Base-by-base conservation (phyloP, 1,284 basidiomycete species). In the Cutaneotrichosporon cutaneum region DNA sequence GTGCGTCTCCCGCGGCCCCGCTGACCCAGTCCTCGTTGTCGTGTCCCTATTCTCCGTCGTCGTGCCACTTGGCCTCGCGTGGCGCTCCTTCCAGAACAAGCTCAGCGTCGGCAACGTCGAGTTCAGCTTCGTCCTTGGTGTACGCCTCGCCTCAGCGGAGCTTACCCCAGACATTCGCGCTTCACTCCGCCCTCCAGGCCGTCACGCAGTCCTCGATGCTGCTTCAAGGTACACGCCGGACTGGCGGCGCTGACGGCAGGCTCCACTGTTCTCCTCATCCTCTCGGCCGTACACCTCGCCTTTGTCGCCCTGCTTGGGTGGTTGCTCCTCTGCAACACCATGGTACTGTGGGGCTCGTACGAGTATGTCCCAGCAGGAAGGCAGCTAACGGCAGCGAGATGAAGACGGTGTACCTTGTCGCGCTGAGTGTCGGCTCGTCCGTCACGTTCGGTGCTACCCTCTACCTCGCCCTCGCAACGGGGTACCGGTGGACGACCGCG, bases 401-500 rank as follows among this genome's bases (percentile, higher is more conserved):
- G 11, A 90, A 90, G 0, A 80, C 86, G 22, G 60, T 71, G 1
- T 73, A 76, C 2, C 56, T 80, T 10, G 66, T 74, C 27, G 71
- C 76, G 1, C 84, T 89, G 62, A 81, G 79, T 54, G 81, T 88
- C 58, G 76, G 91, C 67, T 70, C 84, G 0, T 16, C 86, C 42
- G 81, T 85, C 16, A 84, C 90, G 70, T 89, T 93, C 73, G 85
- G 80, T 1, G 84, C 84, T 3, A 89, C 89, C 1, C 83, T 84
- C 2, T 94, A 92, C 74, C 87, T 94, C 70, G 83, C 88, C 0
- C 83, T 93, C 60, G 92, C 94, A 70, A 84, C 88, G 45, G 88
- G 82, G 0, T 81, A 92, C 13, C 78, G 83, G 18, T 82, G 90
- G 66, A 89, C 88, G 0, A 60, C 69, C 3, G 76, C 82, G 3